These are phyloP conservation scores for Malus hybrid DNA, from an alignment of 331 rosid genomes.

Conservation along the genomic window DNA sequence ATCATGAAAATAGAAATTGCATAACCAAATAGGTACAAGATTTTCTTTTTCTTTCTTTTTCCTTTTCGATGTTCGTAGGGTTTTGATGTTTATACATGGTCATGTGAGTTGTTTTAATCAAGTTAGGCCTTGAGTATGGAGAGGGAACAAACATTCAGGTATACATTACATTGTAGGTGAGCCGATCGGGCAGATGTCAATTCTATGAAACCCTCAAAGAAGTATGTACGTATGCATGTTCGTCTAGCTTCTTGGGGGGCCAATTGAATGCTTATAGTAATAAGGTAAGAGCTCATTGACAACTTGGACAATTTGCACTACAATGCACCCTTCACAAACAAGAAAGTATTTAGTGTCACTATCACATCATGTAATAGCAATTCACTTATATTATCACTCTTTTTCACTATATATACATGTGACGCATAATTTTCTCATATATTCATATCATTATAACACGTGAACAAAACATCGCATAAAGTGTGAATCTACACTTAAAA, in stretches of 20 bases:
- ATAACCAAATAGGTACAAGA: not conserved
- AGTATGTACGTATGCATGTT: not conserved
- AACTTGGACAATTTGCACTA: too few relatives aligned
- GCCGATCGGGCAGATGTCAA: conserved; percentile 27
- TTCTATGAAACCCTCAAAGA: conserved; percentile 7
- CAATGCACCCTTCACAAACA: too few relatives aligned
- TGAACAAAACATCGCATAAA: too few relatives aligned
- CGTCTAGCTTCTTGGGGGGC: not conserved
- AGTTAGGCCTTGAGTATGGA: conserved; percentile 31
- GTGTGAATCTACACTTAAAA: too few relatives aligned
- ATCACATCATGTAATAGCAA: too few relatives aligned
- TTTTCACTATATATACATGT: too few relatives aligned
- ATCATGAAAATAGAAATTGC: not conserved
- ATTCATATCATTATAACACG: too few relatives aligned
- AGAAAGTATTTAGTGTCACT: too few relatives aligned
- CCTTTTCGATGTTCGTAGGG: conserved; percentile 1
- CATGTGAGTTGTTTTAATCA: conserved; percentile 59
- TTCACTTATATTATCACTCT: too few relatives aligned
- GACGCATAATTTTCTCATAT: too few relatives aligned
- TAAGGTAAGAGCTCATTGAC: too few relatives aligned
- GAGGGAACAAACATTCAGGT: conserved; percentile 36
- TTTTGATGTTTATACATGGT: conserved; percentile 12
- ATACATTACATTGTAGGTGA: conserved; percentile 16
- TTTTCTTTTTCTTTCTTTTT: not conserved
- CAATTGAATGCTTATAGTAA: too few relatives aligned